Percentiles rank a stretch among this genome's conserved stretches.
Conservation (phyloP, 2,329 filamentous ascomycete genomes). For the Aspergillus alliaceus region DNA sequence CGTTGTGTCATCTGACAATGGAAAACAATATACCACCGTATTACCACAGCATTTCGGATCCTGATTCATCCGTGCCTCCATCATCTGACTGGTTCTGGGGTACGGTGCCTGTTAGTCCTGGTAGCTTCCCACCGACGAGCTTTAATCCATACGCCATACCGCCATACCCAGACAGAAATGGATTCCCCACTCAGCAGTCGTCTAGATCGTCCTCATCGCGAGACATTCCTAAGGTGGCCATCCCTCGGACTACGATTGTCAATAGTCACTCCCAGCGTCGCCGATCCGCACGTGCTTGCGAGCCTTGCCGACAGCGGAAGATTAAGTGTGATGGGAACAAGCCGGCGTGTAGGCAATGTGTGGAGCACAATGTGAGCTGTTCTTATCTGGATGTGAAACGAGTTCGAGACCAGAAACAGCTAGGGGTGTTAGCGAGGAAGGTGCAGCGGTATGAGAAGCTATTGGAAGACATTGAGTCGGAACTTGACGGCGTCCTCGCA, state of each 20-base stretch:
- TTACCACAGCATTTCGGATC: not conserved
- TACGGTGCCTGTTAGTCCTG: constrained; percentile 6
- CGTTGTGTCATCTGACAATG: not conserved
- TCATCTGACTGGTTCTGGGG: too few relatives aligned
- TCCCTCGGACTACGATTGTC: constrained; percentile 25
- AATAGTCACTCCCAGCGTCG: constrained; percentile 21
- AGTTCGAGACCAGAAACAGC: constrained; percentile 35
- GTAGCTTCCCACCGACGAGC: not conserved
- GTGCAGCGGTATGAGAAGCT: constrained; percentile 30
- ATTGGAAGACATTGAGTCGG: constrained; percentile 24
- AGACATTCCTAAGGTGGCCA: constrained; percentile 27
- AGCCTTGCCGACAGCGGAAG: constrained; percentile 36
- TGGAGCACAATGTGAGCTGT: constrained; percentile 25
- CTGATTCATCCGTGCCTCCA: not conserved
- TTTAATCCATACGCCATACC: constrained; percentile 10
- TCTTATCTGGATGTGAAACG: constrained; percentile 36
- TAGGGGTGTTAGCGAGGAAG: constrained; percentile 23
- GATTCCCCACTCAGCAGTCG: constrained; percentile 1
- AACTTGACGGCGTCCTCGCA: constrained; percentile 21
- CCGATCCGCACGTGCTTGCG: constrained; percentile 34
- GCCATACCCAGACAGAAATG: not conserved
- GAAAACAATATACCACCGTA: not conserved
- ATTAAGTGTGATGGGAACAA: constrained; percentile 36
- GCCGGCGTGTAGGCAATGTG: constrained; percentile 30
- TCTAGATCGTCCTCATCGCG: constrained; percentile 9